phyloP scores from a whole-genome alignment of 2,329 filamentous ascomycete genomes.

The Hymenoscyphus infarciens region DNA sequence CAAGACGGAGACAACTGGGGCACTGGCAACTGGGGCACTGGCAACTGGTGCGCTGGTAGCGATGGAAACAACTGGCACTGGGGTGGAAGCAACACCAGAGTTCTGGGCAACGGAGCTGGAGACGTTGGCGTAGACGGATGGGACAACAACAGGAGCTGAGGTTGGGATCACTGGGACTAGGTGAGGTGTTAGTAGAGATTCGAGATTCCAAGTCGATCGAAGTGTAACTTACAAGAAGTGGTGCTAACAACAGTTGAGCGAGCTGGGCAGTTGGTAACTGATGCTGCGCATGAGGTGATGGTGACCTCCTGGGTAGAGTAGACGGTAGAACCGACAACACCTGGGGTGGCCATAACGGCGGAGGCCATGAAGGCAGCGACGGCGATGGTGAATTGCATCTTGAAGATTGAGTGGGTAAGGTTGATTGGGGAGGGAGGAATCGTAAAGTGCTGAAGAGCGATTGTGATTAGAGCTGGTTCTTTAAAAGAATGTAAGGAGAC shows the following conservation, averaged over 20 bases:
- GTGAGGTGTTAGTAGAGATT: background rate
- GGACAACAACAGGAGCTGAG: slow-evolving; percentile 14
- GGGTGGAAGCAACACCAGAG: slow-evolving; percentile 11
- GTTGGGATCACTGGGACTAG: slow-evolving; percentile 19
- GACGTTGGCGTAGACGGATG: slow-evolving; percentile 15
- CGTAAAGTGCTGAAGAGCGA: slow-evolving; percentile 24
- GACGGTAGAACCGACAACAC: slow-evolving; percentile 36
- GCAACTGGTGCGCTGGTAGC: slow-evolving; percentile 6
- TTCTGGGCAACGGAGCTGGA: slow-evolving; percentile 9
- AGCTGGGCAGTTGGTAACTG: slow-evolving; percentile 44
- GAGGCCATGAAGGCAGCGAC: slow-evolving; percentile 34
- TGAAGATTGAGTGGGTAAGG: slow-evolving; percentile 27
- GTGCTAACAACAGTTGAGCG: slow-evolving; percentile 25
- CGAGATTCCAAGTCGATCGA: background rate
- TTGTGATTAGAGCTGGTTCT: slow-evolving; percentile 20
- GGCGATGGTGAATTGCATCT: slow-evolving; percentile 37
- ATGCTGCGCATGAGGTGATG: slow-evolving; percentile 48
- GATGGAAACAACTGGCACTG: background rate
- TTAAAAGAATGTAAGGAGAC: slow-evolving; percentile 33
- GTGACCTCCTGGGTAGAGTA: slow-evolving; percentile 48
- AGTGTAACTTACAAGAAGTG: slow-evolving; percentile 18
- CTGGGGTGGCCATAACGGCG: slow-evolving; percentile 16
- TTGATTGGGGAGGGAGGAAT: slow-evolving; percentile 15
- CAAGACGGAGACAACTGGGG: slow-evolving; percentile 24
- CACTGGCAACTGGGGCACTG: slow-evolving; percentile 12